Base-by-base conservation (phyloP, 768 basidiomycete genomes). In the Holtermanniella nyarrowii region DNA sequence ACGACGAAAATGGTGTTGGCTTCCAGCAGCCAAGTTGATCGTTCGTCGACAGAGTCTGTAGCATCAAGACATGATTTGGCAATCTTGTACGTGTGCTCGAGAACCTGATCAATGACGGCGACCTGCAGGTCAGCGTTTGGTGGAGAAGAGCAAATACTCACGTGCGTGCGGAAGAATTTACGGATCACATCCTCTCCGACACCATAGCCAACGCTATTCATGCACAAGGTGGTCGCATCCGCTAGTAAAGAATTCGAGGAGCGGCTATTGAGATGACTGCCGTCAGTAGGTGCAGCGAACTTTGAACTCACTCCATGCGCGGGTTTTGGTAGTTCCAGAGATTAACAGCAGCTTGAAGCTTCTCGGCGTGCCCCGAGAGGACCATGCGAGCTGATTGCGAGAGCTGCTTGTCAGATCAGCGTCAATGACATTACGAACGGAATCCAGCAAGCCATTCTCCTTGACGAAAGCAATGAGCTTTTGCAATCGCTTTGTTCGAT, bases 381-480 rank as follows among this genome's bases (percentile, higher is more conserved):
- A 77, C 76, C 60, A 89, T 82, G 18, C 88, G 80, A 53, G 82
- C 81, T 37, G 77, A 70, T 74, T 87, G 87, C 5, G 89, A 84
- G 70, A 93, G 82, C 88, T 91, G 61, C 20, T 42, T 21, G 16
- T 54, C 46, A 59, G 52, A 26, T 40, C 14, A n/a, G 39, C 11
- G 10, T n/a, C 26, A 12, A 21, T 11, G 22, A 7, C 31, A 1
- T n/a, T 3, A 51, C 72, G 57, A 26, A 85, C 88, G 77, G 86
- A 88, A 37, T 74, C 75, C 27, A 91, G 74, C 4, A 83, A 83
- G 0, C 79, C 82, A 68, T 93, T 93, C 48, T 86, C 83, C 42
- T 88, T 86, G 62, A 95, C 85, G 67, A 89, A 93, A 22, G 77
- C 78, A 58, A 93, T 86, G n/a, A 96, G 76, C 77, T 86, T 88